phyloP scores from a whole-genome alignment of 805 yeast species.

The Candida xyloterini region DNA sequence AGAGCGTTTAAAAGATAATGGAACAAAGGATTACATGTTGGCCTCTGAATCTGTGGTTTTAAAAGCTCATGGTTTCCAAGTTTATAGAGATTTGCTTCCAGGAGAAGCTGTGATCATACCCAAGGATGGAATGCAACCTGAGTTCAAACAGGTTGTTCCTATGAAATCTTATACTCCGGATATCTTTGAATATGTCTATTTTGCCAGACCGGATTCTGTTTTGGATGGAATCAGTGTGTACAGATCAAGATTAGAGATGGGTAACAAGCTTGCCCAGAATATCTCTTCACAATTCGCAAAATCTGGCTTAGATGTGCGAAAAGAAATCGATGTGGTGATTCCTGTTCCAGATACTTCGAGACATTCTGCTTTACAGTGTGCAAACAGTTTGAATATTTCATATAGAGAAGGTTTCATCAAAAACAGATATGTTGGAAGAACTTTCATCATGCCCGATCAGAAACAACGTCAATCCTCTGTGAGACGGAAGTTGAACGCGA shows the following conservation, averaged over 20 bases:
- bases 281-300: conserved; percentile 42
- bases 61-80: conserved; percentile 83
- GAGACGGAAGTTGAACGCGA: conserved; percentile 91
- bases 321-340: conserved; percentile 85
- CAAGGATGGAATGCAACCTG: conserved; percentile 67
- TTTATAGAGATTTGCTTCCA: conserved; percentile 79
- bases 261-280: conserved; percentile 77
- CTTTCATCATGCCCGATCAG: conserved; percentile 98
- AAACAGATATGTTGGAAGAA: conserved; percentile 95
- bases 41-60: conserved; percentile 95
- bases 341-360: conserved; percentile 99
- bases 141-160: conserved; percentile 82
- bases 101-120: conserved; percentile 97
- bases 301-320: conserved; percentile 42
- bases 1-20: conserved; percentile 68
- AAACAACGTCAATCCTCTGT: conserved; percentile 90
- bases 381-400: conserved; percentile 73
- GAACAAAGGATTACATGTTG: conserved; percentile 82
- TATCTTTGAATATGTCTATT: conserved; percentile 94
- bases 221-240: conserved; percentile 96
- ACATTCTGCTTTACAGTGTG: conserved; percentile 90
- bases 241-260: conserved; percentile 91
- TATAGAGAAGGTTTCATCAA: conserved; percentile 97
- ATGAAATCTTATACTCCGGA: conserved; percentile 85
- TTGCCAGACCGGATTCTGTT: conserved; percentile 96